These are phyloP conservation scores for Psilocybe subaeruginosa DNA, from an alignment of 768 basidiomycete species.

Conservation along the genomic window DNA sequence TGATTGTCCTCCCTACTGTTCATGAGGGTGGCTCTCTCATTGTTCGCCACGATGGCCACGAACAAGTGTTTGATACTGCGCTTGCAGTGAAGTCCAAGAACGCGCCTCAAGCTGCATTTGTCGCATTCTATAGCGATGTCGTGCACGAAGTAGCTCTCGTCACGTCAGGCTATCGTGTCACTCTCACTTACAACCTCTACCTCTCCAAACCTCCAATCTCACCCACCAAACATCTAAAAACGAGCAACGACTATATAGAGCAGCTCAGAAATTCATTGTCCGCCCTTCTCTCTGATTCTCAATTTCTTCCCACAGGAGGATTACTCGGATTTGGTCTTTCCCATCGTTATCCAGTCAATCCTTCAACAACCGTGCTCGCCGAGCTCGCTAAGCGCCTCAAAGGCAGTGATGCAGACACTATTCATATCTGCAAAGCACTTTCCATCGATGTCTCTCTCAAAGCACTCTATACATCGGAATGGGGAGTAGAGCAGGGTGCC, in stretches of 20 bases:
- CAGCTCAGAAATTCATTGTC: slow-evolving; percentile 11
- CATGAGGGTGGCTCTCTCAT: slow-evolving; percentile 46
- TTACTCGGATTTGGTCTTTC: slow-evolving; percentile 41
- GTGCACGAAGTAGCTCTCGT: slow-evolving; percentile 41
- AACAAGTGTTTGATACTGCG: slow-evolving; percentile 40
- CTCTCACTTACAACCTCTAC: slow-evolving; percentile 46
- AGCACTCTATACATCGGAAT: slow-evolving; percentile 18
- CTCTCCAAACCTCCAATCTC: slow-evolving; percentile 9
- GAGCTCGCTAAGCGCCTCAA: slow-evolving; percentile 23
- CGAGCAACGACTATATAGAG: neutral
- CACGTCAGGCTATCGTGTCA: slow-evolving; percentile 38
- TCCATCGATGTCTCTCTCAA: slow-evolving; percentile 21
- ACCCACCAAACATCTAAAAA: neutral
- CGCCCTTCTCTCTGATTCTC: slow-evolving; percentile 31
- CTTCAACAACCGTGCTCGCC: neutral
- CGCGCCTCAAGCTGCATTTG: slow-evolving; percentile 33
- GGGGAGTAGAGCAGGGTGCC: neutral
- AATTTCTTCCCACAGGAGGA: slow-evolving; percentile 42
- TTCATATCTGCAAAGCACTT: slow-evolving; percentile 21
- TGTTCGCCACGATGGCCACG: slow-evolving; percentile 30
- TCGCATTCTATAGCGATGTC: slow-evolving; percentile 41
- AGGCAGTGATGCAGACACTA: slow-evolving; percentile 30
- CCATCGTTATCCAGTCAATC: slow-evolving; percentile 36
- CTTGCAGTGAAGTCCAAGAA: slow-evolving; percentile 16
- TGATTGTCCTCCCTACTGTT: slow-evolving; percentile 43